Evolutionary conservation across 2,329 filamentous ascomycete species (phyloP).

Genomic region (Gyromitra esculenta): DNA sequence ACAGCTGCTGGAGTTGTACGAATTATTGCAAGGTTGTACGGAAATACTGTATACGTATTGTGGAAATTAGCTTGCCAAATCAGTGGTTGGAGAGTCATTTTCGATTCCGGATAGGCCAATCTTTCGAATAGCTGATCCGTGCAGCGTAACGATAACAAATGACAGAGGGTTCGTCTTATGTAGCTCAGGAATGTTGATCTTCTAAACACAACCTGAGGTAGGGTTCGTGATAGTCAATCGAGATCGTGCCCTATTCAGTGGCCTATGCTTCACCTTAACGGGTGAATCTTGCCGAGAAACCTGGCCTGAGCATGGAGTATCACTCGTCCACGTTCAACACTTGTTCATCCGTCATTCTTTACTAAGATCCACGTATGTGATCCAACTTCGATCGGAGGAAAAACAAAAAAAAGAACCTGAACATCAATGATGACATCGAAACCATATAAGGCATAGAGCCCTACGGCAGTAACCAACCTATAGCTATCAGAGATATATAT

Average conservation of each 20-base stretch:
- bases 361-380: background rate
- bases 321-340: conserved; percentile 3
- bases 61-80: background rate
- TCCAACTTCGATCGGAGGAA: background rate
- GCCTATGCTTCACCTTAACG: background rate
- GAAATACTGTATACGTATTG: background rate
- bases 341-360: background rate
- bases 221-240: background rate
- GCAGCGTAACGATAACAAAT: background rate
- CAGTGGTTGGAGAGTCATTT: background rate
- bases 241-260: conserved; percentile 7
- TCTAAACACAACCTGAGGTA: background rate
- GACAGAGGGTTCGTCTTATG: background rate
- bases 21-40: background rate
- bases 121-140: background rate
- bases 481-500: background rate
- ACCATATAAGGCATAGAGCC: background rate
- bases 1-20: background rate
- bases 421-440: background rate
- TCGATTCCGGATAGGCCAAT: background rate
- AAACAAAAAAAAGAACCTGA: background rate
- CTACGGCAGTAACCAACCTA: background rate
- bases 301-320: background rate
- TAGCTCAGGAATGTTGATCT: background rate
- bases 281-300: background rate